phyloP scores from a whole-genome alignment of 2,329 filamentous ascomycete genomes.

The Scedosporium dehoogii region DNA sequence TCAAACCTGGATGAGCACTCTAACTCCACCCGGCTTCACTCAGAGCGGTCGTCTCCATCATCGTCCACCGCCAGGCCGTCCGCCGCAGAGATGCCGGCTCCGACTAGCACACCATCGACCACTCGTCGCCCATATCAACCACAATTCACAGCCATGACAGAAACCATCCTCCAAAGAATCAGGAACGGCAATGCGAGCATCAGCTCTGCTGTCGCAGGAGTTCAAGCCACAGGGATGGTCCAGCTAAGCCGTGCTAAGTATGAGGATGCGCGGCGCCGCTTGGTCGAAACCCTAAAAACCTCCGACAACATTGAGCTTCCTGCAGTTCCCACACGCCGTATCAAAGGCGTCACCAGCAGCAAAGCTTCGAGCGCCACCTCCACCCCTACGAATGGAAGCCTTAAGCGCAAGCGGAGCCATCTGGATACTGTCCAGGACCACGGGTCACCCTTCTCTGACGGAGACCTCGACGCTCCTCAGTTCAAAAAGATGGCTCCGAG shows the following conservation, averaged over 20 bases:
- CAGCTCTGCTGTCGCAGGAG: background rate
- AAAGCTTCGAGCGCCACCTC: background rate
- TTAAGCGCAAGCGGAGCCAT: slow-evolving; percentile 4
- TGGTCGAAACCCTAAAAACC: slow-evolving; percentile 9
- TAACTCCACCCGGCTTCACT: background rate
- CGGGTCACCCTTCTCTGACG: slow-evolving; percentile 1
- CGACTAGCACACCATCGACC: background rate
- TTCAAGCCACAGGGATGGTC: background rate
- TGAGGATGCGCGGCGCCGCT: slow-evolving; percentile 9
- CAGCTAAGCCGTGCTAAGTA: slow-evolving; percentile 2
- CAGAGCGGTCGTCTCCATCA: background rate
- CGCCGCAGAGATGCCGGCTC: background rate
- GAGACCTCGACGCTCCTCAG: background rate
- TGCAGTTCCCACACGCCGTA: background rate
- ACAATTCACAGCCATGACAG: slow-evolving; percentile 19
- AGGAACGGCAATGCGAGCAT: slow-evolving; percentile 10
- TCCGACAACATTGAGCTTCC: slow-evolving; percentile 2
- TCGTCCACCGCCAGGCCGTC: background rate
- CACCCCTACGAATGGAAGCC: background rate
- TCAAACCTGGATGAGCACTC: background rate
- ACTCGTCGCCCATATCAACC: slow-evolving; percentile 15
- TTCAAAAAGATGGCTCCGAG: slow-evolving; percentile 5
- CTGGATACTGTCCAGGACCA: background rate
- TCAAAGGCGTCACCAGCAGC: background rate
- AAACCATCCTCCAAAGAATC: slow-evolving; percentile 19